Evolutionary conservation across 371 early-diverging fungal genomes (phyloP).

Genomic region (Entomophthora muscae): DNA sequence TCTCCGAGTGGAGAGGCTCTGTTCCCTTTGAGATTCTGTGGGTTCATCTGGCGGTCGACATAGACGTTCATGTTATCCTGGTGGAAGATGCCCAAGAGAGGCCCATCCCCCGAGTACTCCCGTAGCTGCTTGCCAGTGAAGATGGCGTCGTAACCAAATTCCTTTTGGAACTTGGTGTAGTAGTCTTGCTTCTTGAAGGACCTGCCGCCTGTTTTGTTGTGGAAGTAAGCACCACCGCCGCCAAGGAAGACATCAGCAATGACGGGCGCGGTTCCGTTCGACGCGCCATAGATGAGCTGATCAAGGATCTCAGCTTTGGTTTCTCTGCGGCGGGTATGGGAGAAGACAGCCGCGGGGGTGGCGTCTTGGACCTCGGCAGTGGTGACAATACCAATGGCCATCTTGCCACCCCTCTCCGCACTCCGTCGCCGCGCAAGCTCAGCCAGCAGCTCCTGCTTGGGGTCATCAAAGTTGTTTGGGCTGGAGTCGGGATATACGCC

Average conservation of each 20-base stretch:
- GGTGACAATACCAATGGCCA: conserved; percentile 48
- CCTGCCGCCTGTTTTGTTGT: conserved; percentile 14
- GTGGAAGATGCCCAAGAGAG: conserved; percentile 55
- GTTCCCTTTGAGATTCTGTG: conserved; percentile 27
- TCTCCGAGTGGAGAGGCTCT: conserved; percentile 27
- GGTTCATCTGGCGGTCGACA: conserved; percentile 45
- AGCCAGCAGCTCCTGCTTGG: conserved; percentile 41
- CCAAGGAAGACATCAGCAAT: conserved; percentile 50
- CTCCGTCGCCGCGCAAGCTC: conserved; percentile 50
- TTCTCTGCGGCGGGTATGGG: conserved; percentile 39
- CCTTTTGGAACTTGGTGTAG: conserved; percentile 24
- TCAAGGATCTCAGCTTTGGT: conserved; percentile 35
- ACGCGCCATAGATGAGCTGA: conserved; percentile 36
- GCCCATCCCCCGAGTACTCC: conserved; percentile 28
- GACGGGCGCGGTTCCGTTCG: conserved; percentile 24
- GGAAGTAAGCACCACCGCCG: conserved; percentile 42
- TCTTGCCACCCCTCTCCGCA: conserved; percentile 25
- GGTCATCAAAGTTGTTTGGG: conserved; percentile 31
- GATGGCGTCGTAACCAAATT: conserved; percentile 38
- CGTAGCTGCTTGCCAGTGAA: conserved; percentile 26
- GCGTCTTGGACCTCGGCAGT: conserved; percentile 54
- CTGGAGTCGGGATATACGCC: conserved; percentile 46
- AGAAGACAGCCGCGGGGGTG: conserved; percentile 47
- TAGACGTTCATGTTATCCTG: conserved; percentile 39
- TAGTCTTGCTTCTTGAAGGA: conserved; percentile 36